Conservation (phyloP, 768 basidiomycete species). For the Hygrophorus russula region DNA sequence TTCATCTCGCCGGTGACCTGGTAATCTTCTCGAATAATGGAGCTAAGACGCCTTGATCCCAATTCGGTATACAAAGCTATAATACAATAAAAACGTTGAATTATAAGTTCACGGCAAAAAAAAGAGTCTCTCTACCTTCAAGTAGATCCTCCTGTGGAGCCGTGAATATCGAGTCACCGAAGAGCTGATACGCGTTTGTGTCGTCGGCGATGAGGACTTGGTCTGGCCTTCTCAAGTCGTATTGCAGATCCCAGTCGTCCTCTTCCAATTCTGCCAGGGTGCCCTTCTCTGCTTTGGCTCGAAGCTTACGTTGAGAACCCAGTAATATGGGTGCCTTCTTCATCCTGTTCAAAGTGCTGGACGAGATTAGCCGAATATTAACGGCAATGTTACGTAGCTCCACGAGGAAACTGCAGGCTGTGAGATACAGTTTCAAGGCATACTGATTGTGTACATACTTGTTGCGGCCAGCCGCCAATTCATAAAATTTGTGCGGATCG, state of each 20-base stretch:
- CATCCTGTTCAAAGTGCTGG: conserved; percentile 50
- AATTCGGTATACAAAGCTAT: conserved; percentile 66
- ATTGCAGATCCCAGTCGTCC: conserved; percentile 62
- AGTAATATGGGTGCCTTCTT: conserved; percentile 61
- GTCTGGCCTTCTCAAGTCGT: conserved; percentile 58
- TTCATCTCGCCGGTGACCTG: conserved; percentile 42
- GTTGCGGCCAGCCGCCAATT: conserved; percentile 55
- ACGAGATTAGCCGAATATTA: conserved; percentile 47
- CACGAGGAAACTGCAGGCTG: conserved; percentile 50
- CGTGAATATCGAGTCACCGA: conserved; percentile 63
- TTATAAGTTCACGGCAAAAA: not conserved
- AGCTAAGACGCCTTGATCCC: conserved; percentile 65
- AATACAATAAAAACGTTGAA: not conserved
- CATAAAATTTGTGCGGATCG: conserved; percentile 62
- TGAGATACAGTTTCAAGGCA: not conserved
- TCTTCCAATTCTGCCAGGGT: conserved; percentile 41
- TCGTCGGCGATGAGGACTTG: conserved; percentile 84
- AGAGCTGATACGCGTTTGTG: conserved; percentile 66
- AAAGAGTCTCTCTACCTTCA: conserved; percentile 41
- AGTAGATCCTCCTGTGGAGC: conserved; percentile 87
- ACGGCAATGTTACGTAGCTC: conserved; percentile 85
- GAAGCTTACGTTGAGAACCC: conserved; percentile 50
- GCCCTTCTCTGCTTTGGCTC: conserved; percentile 19
- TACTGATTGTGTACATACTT: conserved; percentile 32
- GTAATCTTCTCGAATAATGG: conserved; percentile 70